Evolutionary conservation across 2,329 filamentous ascomycete species (phyloP).

Genomic region (Penicillium olsonii): DNA sequence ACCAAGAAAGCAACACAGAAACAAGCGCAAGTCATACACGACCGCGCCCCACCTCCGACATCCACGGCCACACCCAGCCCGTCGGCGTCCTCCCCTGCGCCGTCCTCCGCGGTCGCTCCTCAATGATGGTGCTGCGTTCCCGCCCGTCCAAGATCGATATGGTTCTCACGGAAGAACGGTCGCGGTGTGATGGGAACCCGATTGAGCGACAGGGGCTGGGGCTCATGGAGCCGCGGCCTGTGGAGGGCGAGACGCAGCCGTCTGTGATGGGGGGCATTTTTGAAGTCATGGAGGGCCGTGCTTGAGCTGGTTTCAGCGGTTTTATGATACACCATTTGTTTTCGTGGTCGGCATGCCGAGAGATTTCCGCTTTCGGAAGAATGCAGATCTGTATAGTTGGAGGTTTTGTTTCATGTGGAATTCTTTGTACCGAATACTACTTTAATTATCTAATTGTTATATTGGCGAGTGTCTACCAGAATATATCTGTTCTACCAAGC

Average conservation of each 20-base stretch:
- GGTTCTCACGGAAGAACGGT: constrained; percentile 45
- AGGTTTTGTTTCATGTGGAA: too few species aligned
- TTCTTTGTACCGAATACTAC: too few species aligned
- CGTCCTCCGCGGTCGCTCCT: constrained; percentile 32
- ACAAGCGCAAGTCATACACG: not conserved
- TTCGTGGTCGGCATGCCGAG: not conserved
- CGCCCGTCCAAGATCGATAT: constrained; percentile 48
- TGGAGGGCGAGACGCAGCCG: constrained; percentile 35
- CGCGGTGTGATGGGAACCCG: constrained; percentile 39
- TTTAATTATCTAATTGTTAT: too few species aligned
- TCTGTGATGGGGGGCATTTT: constrained; percentile 51
- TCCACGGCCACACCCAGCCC: not conserved
- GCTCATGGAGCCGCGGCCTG: constrained; percentile 48
- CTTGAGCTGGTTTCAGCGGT: constrained; percentile 20
- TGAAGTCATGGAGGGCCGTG: constrained; percentile 48
- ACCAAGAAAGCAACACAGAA: constrained; percentile 10
- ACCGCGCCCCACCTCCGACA: not conserved
- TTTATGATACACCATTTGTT: constrained; percentile 5
- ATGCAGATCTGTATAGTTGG: constrained; percentile 12
- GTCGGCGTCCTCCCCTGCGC: constrained; percentile 30
- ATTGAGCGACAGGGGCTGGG: constrained; percentile 44
- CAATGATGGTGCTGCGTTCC: constrained; percentile 38
- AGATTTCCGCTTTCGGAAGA: constrained; percentile 9
- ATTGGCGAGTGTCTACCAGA: too few species aligned
- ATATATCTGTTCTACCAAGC: too few species aligned